Evolutionary conservation across 768 basidiomycete genomes (phyloP), one percentile per base, ranked within the genome.

Genomic region (Phaffia tasmanica): DNA sequence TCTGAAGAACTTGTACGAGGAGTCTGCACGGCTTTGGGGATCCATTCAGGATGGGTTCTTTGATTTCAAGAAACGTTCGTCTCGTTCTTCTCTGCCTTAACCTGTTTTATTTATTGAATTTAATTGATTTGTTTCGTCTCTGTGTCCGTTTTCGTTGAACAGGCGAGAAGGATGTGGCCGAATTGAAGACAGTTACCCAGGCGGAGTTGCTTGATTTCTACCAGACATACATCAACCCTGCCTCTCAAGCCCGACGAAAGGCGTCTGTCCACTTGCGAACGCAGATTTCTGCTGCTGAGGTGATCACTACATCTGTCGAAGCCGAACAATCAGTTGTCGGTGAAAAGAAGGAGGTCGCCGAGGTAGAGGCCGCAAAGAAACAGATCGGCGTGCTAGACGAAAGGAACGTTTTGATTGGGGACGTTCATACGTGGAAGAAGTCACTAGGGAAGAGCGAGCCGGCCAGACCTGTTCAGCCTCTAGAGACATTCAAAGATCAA

Each of bases 1-100:
- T 47, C 80, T 85, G 72, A 97, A 98, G 81, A 97, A 95, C 74
- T 76, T 98, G 58, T 79, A 79, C 9, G 88, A 94, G 73, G 95
- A 99, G 78, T 75, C 71, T 30, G 68, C 69, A 56, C 79, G 80
- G 69, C 89, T 85, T 73, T 85, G 86, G 79, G 71, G 73, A 21
- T 83, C 88, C 59, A 84, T 98, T 69, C 83, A 83, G 69, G 83
- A 81, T 27, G 87, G 91, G 4, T 89, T 87, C 71, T 83, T 85
- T 70, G 92, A 97, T 77, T 99, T 98, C 79, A 77, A 83, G 67
- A 82, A 87, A 74, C 82, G 93, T 91, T 75, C 76, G 86, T 82
- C 15, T 19, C 29, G 14, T 23, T 46, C 48, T 47, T 16, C 1
- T 55, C 30, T 32, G 46, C 25, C 18, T n/a, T 21, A 23, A 19